Evolutionary conservation across 1,139 yeast genomes (phyloP).

Genomic region (Saccharomyces hybrid): DNA sequence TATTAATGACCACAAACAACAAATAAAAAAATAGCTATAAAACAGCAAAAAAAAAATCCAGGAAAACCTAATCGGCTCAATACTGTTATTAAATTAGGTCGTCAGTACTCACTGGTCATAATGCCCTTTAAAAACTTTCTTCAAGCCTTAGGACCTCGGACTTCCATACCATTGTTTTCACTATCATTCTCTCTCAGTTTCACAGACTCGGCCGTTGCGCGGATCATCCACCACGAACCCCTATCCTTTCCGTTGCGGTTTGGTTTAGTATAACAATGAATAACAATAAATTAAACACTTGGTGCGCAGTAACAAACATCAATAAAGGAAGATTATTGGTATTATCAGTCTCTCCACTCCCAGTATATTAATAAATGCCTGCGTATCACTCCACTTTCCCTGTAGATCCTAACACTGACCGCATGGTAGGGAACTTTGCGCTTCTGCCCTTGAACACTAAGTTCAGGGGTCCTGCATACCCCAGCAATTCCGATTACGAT

Average conservation of each 20-base stretch:
- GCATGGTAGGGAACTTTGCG: constrained; percentile 57
- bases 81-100: neutral
- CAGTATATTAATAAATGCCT: constrained; percentile 26
- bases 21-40: neutral
- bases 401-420: constrained; percentile 47
- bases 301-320: neutral
- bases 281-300: neutral
- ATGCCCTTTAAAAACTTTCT: neutral
- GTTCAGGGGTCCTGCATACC: constrained; percentile 87
- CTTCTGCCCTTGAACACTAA: constrained; percentile 76
- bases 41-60: neutral
- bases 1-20: neutral
- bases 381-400: constrained; percentile 91
- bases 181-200: neutral
- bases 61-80: neutral
- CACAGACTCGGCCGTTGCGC: neutral
- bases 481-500: constrained; percentile 68
- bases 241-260: neutral
- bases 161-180: neutral
- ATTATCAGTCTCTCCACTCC: constrained; percentile 3
- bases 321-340: neutral
- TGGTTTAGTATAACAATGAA: neutral
- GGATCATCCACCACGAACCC: constrained; percentile 1
- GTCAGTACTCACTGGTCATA: neutral
- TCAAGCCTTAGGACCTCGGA: neutral